A percentile compares a stretch with the other conserved stretches of the same genome.
Conservation (phyloP, 2,329 filamentous ascomycete species). For the Penicillium sclerotiorum region DNA sequence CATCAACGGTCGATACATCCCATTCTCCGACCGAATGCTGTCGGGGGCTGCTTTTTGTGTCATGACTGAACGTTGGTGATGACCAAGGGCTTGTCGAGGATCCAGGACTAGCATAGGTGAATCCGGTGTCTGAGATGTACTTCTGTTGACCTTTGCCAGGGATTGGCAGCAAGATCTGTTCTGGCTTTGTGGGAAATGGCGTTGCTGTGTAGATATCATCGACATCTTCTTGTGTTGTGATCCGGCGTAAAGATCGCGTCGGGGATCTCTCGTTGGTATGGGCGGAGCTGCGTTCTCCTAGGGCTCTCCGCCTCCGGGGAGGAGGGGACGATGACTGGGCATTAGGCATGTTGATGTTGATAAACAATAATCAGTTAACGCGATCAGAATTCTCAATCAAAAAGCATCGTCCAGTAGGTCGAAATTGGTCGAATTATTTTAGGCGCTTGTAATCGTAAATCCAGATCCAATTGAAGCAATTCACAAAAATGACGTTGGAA, state of each 20-base stretch:
- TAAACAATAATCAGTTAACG: background rate
- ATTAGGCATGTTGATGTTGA: no score
- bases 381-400: no score
- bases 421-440: no score
- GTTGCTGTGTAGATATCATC: conserved; percentile 43
- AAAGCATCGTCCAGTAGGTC: no score
- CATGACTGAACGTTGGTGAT: conserved; percentile 30
- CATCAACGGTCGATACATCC: conserved; percentile 41
- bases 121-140: conserved; percentile 34
- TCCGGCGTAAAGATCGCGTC: conserved; percentile 40
- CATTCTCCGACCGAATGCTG: conserved; percentile 34
- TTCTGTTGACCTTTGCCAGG: conserved; percentile 42
- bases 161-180: conserved; percentile 48
- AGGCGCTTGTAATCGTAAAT: no score
- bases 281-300: conserved; percentile 51
- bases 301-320: conserved; percentile 44
- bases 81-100: conserved; percentile 33
- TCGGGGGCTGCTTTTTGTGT: conserved; percentile 28
- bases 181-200: conserved; percentile 52
- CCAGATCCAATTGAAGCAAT: conserved; percentile 1
- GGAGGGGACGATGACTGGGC: conserved; percentile 30
- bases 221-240: conserved; percentile 34
- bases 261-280: conserved; percentile 47
- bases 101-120: conserved; percentile 35
- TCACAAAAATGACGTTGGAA: background rate